phyloP scores from a whole-genome alignment of 768 basidiomycete species.

The Termitomyces sp. region DNA sequence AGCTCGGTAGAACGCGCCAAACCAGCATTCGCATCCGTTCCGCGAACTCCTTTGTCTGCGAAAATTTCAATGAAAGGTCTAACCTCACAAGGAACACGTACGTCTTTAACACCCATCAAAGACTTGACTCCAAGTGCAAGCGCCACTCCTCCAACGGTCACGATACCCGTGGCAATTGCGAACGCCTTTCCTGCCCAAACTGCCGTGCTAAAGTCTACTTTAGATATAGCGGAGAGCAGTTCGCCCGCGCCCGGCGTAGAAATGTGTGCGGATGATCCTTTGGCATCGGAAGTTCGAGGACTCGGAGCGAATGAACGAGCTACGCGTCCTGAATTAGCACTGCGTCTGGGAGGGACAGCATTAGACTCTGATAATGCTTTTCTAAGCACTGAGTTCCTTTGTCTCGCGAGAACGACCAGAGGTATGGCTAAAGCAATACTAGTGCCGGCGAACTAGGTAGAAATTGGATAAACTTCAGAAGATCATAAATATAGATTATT shows the following conservation, averaged over 20 bases:
- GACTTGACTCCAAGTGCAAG: constrained; percentile 48
- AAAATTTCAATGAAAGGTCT: neutral
- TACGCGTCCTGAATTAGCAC: constrained; percentile 9
- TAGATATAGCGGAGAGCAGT: constrained; percentile 33
- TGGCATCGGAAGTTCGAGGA: constrained; percentile 15
- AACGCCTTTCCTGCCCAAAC: constrained; percentile 63
- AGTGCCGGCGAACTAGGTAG: constrained; percentile 19
- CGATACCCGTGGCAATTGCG: constrained; percentile 59
- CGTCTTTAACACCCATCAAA: constrained; percentile 52
- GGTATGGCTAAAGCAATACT: constrained; percentile 29
- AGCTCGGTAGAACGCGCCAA: constrained; percentile 40
- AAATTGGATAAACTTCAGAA: neutral
- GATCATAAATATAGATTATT: neutral
- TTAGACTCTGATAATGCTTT: constrained; percentile 21
- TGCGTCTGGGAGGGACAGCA: constrained; percentile 28
- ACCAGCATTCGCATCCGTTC: constrained; percentile 50
- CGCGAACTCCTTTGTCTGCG: constrained; percentile 58
- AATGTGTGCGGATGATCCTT: constrained; percentile 18
- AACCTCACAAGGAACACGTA: constrained; percentile 27
- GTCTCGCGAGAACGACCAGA: constrained; percentile 30
- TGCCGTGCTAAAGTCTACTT: constrained; percentile 43
- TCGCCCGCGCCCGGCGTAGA: constrained; percentile 26
- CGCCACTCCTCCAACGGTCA: constrained; percentile 41
- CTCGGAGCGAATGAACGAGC: constrained; percentile 6
- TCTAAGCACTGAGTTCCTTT: constrained; percentile 21